Base-by-base conservation (phyloP, 345 rosid species). In the Hevea brasiliensis region DNA sequence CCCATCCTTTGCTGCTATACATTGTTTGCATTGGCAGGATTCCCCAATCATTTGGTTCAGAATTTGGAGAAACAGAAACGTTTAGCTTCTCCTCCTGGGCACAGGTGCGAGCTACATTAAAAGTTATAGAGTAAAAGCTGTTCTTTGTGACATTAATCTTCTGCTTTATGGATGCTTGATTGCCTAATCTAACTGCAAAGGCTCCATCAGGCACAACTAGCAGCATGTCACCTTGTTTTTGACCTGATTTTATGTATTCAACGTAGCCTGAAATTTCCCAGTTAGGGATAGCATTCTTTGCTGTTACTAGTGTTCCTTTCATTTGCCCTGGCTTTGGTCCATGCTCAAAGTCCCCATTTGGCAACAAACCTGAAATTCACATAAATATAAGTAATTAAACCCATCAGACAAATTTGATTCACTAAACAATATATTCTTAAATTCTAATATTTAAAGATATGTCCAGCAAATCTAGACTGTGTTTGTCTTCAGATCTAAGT, bases 1-100 rank as follows among this genome's bases (percentile, higher is more conserved):
- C 98, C 97, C 97, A 94, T 0, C 96, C 98, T 29, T 80, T 85
- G 77, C 91, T 88, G 26, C 98, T 89, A 20, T 94, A 94, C 87
- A 87, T 81, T 1, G 98, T 94, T 61, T 94, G 97, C 67, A 94
- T 85, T 0, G 95, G 97, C 37, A 94, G 64, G 6, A 90, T 76
- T 8, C 98, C 97, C 23, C 81, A 85, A 72, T 90, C 98, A 0
- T 77, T 45, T 1, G 47, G 45, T 58, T 85, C 84, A 0, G 14
- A 7, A 66, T 74, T 83, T 6, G 92, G 89, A 1, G 90, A 80
- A 20, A 92, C 91, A 0, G 98, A 89, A 0, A 94, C 80, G 61
- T 92, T 92, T 9, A 89, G 74, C 47, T 75, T 82, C 87, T 94
- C 93, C 53, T 90, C 94, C 70, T 94, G 97, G 6, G 91, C 92